Base-by-base conservation (phyloP, 805 yeast species). In the Metschnikowia borealis region DNA sequence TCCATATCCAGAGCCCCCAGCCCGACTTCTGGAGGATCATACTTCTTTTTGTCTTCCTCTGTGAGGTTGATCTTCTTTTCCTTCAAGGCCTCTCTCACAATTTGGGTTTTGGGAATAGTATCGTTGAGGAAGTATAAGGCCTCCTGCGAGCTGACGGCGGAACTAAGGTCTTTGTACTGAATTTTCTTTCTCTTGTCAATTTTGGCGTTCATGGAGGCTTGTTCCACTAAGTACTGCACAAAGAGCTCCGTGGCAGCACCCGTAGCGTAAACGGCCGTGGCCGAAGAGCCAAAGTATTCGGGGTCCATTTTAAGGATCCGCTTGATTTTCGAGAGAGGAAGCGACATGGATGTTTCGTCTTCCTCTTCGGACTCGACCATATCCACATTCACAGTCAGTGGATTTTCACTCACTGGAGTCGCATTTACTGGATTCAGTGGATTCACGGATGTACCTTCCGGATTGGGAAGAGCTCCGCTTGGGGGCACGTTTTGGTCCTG, bases 191-290 rank as follows among this genome's bases (percentile, higher is more conserved):
- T 70, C 54, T 82, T 81, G 29, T 81, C 85, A 35, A 82, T 70
- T 57, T 82, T 80, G 32, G 95, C 87, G 20, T 75, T 71, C 49
- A 83, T 66, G 5, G 82, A 71, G 0, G 94, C 90, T 61, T 85
- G 88, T 61, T 84, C 89, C 1, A 87, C 77, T 53, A 87, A 74
- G 60, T 82, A 80, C 64, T 83, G 84, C 20, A 87, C 75, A 61
- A 87, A 87, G 20, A 85, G 67, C 59, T 87, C 94, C 0, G 92
- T 82, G 7, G 94, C 90, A n/a, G 85, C 75, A 2, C 88, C 89
- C 6, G 87, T 73, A 14, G 89, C 78, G 62, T 81, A 84, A n/a
- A 84, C 87, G 0, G 92, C 89, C 29, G 83, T 73, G 50, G 80
- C 84, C 2, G 89, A 81, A 1, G 88, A 82, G 1, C 84, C 79